Evolutionary conservation across 192 early-diverging fungal species (phyloP).

Genomic region (Backusella psychrophila): DNA sequence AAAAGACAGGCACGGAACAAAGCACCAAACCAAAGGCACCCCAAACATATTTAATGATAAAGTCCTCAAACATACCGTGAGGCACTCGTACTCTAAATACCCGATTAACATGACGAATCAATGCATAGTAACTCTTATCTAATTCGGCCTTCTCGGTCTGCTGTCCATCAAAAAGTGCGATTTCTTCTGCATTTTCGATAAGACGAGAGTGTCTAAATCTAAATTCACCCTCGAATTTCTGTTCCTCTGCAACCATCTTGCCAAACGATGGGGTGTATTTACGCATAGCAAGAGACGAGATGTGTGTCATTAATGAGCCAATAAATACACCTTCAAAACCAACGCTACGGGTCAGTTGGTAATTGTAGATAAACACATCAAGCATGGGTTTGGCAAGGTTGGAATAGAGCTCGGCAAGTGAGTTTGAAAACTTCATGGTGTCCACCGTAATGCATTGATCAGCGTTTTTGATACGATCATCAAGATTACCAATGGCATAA

Average conservation of each 20-base stretch:
- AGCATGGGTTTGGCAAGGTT: conserved; percentile 95
- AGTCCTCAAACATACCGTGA: conserved; percentile 96
- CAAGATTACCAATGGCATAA: conserved; percentile 91
- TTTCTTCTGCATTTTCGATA: conserved; percentile 95
- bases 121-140: conserved; percentile 70
- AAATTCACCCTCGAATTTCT: conserved; percentile 92
- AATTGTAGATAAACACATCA: conserved; percentile 92
- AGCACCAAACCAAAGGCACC: conserved; percentile 85
- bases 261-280: conserved; percentile 93
- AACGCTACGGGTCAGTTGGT: conserved; percentile 77
- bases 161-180: conserved; percentile 89
- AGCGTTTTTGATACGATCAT: conserved; percentile 88
- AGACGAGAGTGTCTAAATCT: conserved; percentile 91
- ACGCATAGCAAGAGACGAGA: conserved; percentile 76
- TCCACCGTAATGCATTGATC: conserved; percentile 92
- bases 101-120: conserved; percentile 85
- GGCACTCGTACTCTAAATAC: conserved; percentile 84
- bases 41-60: conserved; percentile 99
- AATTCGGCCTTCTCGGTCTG: conserved; percentile 82
- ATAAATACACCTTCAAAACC: conserved; percentile 85
- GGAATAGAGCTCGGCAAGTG: conserved; percentile 85
- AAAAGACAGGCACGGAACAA: conserved; percentile 87
- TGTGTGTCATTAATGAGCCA: conserved; percentile 74
- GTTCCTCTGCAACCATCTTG: conserved; percentile 91
- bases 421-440: conserved; percentile 86